Evolutionary conservation across 176 grass and related monocot genomes (phyloP).

Genomic region (Bolboschoenus planiculmis): DNA sequence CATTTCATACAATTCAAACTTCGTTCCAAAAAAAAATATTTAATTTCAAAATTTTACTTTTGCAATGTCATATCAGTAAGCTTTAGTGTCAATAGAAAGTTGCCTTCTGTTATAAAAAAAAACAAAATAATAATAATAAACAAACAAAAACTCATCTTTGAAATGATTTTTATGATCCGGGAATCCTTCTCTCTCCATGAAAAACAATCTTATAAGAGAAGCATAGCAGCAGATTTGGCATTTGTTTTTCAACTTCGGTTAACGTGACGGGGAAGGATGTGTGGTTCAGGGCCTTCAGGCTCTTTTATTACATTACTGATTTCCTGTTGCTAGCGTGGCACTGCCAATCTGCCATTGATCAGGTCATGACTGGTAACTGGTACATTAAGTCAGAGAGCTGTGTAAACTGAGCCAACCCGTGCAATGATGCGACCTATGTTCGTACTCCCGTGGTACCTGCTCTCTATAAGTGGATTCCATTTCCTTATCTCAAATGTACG

Average conservation of each 20-base stretch:
- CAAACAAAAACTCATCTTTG: too few relatives aligned
- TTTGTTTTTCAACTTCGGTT: not conserved
- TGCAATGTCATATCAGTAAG: too few relatives aligned
- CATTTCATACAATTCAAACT: too few relatives aligned
- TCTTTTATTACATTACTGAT: not conserved
- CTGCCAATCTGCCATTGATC: not conserved
- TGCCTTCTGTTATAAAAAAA: too few relatives aligned
- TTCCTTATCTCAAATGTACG: not conserved
- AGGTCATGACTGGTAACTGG: not conserved
- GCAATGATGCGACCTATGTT: conserved; percentile 19
- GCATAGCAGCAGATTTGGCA: not conserved
- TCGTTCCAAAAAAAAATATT: too few relatives aligned
- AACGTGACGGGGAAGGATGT: not conserved
- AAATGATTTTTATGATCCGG: too few relatives aligned
- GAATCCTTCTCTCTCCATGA: not conserved
- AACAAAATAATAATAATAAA: too few relatives aligned
- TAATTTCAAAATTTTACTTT: too few relatives aligned
- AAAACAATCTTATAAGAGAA: not conserved
- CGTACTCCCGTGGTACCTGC: conserved; percentile 6
- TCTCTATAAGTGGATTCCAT: not conserved
- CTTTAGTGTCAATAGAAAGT: too few relatives aligned
- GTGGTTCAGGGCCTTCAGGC: not conserved
- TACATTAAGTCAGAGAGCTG: not conserved
- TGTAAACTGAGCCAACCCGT: not conserved
- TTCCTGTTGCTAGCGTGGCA: not conserved